Evolutionary conservation across 768 basidiomycete genomes (phyloP).

Genomic region (Hypholoma sublateritium): DNA sequence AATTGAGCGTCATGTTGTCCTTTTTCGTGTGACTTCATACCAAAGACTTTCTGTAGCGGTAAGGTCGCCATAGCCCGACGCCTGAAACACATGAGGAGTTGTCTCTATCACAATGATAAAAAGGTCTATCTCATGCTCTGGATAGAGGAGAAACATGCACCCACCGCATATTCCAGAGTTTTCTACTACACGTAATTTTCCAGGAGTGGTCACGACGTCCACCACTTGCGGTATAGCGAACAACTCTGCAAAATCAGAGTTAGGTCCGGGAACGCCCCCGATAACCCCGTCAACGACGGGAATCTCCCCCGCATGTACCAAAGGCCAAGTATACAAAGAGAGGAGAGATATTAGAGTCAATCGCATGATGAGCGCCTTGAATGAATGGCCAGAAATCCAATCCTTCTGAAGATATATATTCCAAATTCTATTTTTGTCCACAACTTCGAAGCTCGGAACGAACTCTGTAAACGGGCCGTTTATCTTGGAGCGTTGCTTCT

Average conservation of each 20-base stretch:
- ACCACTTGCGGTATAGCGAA: slow-evolving; percentile 1
- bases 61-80: slow-evolving; percentile 65
- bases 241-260: slow-evolving; percentile 3
- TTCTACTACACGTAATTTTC: slow-evolving; percentile 53
- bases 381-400: no score
- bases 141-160: slow-evolving; percentile 1
- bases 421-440: no score
- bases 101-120: slow-evolving; percentile 38
- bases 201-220: slow-evolving; percentile 34
- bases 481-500: no score
- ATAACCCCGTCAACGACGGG: slow-evolving; percentile 49
- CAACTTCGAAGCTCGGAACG: no score
- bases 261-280: slow-evolving; percentile 40
- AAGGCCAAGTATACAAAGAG: neutral
- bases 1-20: neutral
- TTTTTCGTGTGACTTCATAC: slow-evolving; percentile 24
- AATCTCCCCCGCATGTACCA: slow-evolving; percentile 32
- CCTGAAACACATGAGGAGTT: slow-evolving; percentile 57
- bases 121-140: neutral
- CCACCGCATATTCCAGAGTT: slow-evolving; percentile 63
- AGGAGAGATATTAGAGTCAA: neutral
- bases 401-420: no score
- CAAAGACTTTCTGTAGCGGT: slow-evolving; percentile 56
- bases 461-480: no score
- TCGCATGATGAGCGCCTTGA: no score